Base-by-base conservation (phyloP, 805 yeast species). In the Starmerella gropengiesseri region DNA sequence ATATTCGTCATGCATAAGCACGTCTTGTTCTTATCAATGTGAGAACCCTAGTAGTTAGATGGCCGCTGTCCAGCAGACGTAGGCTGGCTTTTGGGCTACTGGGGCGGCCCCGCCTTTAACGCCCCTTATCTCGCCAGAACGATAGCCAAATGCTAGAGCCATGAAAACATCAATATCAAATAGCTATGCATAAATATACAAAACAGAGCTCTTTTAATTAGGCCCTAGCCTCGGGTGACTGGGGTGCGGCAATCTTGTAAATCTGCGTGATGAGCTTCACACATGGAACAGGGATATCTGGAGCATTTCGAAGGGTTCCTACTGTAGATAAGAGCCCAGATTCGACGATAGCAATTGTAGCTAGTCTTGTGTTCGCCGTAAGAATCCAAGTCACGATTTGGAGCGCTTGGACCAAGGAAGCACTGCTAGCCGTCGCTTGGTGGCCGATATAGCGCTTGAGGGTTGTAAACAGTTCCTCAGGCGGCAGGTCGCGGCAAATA, bases 351-450 rank as follows among this genome's bases (percentile, higher is more conserved):
- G 21, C 23, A 5, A 11, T 12, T 20, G 11, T n/a, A 2, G 45
- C 40, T 9, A 12, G 12, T 3, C 22, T 5, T 9, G 37, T 11
- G 11, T 32, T 25, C 5, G 37, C 50, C 2, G 30, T 14, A 3
- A 41, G 37, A 9, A 45, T 28, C 44, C 50, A 44, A 7, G 28
- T 7, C 6, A 50, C 30, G 18, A 46, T 36, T 14, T 50, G 54
- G 26, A 50, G 40, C 3, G 45, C 42, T 12, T 43, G 49, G 9
- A 50, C 50, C 11, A 45, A 31, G 5, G 54, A 36, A 5, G 49
- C 42, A 18, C 46, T 37, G 20, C 43, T 19, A 12, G 31, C 28
- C 9, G 18, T 5, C 4, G 14, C 5, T 7, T 31, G 19, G 16
- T 41, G n/a, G 3, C 18, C 36, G 6, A 51, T 9, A 37, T 41